Evolutionary conservation across 805 yeast genomes (phyloP), one percentile per base, ranked within the genome.

Genomic region (Yarrowia sp.): DNA sequence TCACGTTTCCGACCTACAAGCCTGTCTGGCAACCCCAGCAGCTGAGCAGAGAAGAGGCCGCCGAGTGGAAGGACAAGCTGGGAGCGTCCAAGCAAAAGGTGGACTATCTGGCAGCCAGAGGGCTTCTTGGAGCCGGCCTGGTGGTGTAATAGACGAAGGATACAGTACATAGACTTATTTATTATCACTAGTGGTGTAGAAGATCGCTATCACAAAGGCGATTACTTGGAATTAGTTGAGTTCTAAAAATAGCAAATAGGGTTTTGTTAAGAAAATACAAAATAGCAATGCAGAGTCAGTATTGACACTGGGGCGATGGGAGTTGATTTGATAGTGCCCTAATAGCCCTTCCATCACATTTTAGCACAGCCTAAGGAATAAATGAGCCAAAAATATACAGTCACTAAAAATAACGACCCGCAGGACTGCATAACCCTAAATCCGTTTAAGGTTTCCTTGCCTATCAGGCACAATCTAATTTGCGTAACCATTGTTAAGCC

Each of bases 21-120:
- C 58, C 58, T 0, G 58, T 51, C 4, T 51, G 58, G 58, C 58
- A 51, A 18, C 58, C 58, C 2, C 58, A 51, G n/a, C 32, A 12
- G 27, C 42, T 51, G 32, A 51, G 22, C 6, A 33, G n/a, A 51
- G 58, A 51, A 12, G 42, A 51, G 14, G 6, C 32, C 2, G 42
- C 22, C 10, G 32, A 51, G 13, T 51, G 58, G 58, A 51, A 24
- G 24, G 42, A 22, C 6, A 51, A 33, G 3, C 58, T 51, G 24
- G 2, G 42, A 24, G 58, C 58, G 12, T 35, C 58, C 5, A 51
- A 51, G 19, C 58, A 35, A 51, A 51, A 51, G 58, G 42, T 51
- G 41, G 58, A 51, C 16, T 51, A 51, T 24, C 32, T 51, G 7
- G 58, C 58, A 1, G 42, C 42, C 1, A 33, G 42, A 5, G 58